Percentiles rank a stretch among this genome's conserved stretches.
Evolutionary conservation across 345 rosid genomes (phyloP).

Genomic region (Gossypium raimondii): DNA sequence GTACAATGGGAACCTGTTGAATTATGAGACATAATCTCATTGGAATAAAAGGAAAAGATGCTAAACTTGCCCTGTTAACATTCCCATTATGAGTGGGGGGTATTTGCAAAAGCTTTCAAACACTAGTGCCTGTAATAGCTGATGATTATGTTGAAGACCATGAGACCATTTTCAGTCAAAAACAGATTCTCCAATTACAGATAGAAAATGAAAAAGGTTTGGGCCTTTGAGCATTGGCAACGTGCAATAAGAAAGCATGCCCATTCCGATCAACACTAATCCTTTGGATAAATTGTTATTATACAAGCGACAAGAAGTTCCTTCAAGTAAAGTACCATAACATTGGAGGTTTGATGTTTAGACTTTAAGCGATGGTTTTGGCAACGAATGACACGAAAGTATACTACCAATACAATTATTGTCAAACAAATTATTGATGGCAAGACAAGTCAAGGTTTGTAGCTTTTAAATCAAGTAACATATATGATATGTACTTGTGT

Average conservation of each 20-base stretch:
- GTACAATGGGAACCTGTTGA: background rate
- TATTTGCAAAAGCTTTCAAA: background rate
- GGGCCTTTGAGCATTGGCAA: background rate
- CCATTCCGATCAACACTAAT: background rate
- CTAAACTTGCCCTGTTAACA: background rate
- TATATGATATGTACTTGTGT: background rate
- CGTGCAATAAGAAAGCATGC: background rate
- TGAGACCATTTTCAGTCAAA: background rate
- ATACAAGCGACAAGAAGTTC: background rate
- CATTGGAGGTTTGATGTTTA: background rate
- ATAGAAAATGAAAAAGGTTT: background rate
- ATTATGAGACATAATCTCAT: too few relatives aligned
- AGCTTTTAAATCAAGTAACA: background rate
- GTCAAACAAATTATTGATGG: background rate
- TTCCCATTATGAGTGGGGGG: background rate
- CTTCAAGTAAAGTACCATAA: background rate
- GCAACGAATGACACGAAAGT: background rate
- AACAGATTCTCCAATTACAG: background rate
- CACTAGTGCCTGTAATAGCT: background rate
- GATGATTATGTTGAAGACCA: background rate
- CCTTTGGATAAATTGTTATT: background rate
- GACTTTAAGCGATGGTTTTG: background rate
- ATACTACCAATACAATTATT: background rate
- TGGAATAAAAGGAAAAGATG: background rate
- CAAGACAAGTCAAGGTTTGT: slow-evolving; percentile 7